Conservation (phyloP, 2,329 filamentous ascomycete species). For the Knufia petricola region DNA sequence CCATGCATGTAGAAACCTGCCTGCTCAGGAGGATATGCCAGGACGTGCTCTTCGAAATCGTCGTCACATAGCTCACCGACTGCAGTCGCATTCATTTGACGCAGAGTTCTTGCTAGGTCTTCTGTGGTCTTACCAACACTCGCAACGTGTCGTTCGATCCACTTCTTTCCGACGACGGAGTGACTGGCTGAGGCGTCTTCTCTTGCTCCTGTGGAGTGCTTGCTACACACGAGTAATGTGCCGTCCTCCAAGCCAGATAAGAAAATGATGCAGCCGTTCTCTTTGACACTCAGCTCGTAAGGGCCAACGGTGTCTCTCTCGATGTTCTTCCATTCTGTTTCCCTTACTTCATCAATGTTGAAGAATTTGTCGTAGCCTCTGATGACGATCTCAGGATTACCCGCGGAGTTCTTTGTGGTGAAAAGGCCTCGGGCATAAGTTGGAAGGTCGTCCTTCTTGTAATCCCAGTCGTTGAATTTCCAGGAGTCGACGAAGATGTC, state of each 20-base stretch:
- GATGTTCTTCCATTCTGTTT: conserved; percentile 77
- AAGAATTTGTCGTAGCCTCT: conserved; percentile 99
- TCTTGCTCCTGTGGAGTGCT: conserved; percentile 86
- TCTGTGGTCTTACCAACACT: conserved; percentile 66
- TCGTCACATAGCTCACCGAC: conserved; percentile 96
- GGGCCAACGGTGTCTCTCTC: conserved; percentile 66
- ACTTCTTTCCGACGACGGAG: conserved; percentile 70
- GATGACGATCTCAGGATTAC: conserved; percentile 66
- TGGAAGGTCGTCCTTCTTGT: conserved; percentile 76
- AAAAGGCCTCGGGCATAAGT: conserved; percentile 92
- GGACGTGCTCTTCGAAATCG: conserved; percentile 89
- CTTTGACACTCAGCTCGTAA: conserved; percentile 92
- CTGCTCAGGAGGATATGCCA: conserved; percentile 72
- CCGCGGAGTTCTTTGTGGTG: conserved; percentile 60
- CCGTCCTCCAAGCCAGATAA: conserved; percentile 83
- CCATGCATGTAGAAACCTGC: conserved; percentile 93
- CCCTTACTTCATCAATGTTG: conserved; percentile 72
- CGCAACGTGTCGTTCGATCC: conserved; percentile 70
- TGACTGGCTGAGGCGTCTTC: conserved; percentile 65
- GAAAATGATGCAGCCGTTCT: conserved; percentile 99
- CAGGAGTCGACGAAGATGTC: conserved; percentile 74
- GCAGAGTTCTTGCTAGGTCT: conserved; percentile 67
- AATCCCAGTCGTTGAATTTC: conserved; percentile 91
- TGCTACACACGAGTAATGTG: conserved; percentile 91
- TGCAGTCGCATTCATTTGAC: conserved; percentile 77